Evolutionary conservation across 768 basidiomycete genomes (phyloP).

Genomic region (Mycena filopes): DNA sequence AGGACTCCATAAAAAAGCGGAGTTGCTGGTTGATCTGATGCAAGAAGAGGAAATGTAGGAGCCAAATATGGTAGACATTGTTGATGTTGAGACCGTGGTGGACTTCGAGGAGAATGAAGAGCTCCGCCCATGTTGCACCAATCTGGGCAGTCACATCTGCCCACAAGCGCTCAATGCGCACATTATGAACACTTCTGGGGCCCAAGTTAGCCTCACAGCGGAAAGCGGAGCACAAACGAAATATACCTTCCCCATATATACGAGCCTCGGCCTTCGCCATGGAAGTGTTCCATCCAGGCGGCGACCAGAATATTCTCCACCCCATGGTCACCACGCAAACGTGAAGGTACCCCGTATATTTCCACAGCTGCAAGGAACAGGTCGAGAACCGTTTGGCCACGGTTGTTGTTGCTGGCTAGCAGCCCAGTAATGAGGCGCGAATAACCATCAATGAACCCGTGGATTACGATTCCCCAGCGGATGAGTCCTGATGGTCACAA

Average conservation of each 20-base stretch:
- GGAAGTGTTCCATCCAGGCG: slow-evolving; percentile 38
- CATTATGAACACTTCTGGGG: slow-evolving; percentile 51
- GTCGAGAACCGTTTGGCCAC: no score
- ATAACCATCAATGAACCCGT: no score
- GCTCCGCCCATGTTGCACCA: slow-evolving; percentile 48
- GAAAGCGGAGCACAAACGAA: slow-evolving; percentile 7
- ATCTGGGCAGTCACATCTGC: slow-evolving; percentile 46
- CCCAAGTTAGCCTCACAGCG: not conserved
- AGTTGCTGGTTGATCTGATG: slow-evolving; percentile 43
- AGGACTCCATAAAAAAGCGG: slow-evolving; percentile 40
- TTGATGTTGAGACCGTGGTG: slow-evolving; percentile 40
- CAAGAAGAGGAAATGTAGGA: slow-evolving; percentile 49
- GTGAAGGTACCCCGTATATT: no score
- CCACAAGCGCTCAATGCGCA: slow-evolving; percentile 51
- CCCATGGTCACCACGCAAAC: slow-evolving; percentile 38
- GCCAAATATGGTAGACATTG: slow-evolving; percentile 48
- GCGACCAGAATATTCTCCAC: slow-evolving; percentile 46
- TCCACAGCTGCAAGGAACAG: no score
- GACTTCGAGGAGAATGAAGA: slow-evolving; percentile 47
- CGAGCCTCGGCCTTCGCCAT: slow-evolving; percentile 39
- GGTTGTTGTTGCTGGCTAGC: no score
- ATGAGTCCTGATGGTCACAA: not conserved
- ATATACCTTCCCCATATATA: slow-evolving; percentile 51
- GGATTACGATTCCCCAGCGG: no score
- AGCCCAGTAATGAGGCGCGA: no score